These are phyloP conservation scores for Zostera marina DNA, from an alignment of 116 monocot species.

Conservation along the genomic window DNA sequence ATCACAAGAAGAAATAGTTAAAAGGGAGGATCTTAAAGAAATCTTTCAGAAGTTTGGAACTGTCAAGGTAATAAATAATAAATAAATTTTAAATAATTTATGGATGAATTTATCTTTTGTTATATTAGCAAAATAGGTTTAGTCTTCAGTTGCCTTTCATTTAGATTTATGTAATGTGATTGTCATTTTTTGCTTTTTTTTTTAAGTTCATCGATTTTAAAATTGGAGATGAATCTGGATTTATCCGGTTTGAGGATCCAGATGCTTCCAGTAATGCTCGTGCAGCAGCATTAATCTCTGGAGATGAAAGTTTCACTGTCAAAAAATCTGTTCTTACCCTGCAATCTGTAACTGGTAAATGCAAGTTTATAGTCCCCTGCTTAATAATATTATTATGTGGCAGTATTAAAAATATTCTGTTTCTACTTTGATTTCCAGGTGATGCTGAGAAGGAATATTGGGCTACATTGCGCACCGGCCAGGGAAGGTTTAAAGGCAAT, in stretches of 20 bases:
- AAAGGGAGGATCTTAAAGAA: conserved; percentile 61
- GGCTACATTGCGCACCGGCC: conserved; percentile 22
- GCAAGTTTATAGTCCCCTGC: neutral
- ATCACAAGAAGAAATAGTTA: conserved; percentile 14
- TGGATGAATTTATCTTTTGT: too few relatives aligned
- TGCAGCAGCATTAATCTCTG: conserved; percentile 45
- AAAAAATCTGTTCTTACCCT: conserved; percentile 45
- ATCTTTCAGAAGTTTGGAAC: conserved; percentile 59
- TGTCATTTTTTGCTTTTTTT: neutral
- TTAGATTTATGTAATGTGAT: too few relatives aligned
- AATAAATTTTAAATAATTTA: too few relatives aligned
- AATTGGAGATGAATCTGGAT: conserved; percentile 72
- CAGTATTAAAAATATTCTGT: neutral
- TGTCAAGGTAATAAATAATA: conserved; percentile 51
- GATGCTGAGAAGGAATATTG: conserved; percentile 50
- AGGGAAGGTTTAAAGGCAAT: conserved; percentile 16
- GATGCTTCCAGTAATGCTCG: conserved; percentile 64
- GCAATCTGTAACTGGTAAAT: conserved; percentile 74
- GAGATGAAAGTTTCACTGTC: conserved; percentile 51
- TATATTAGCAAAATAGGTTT: too few relatives aligned
- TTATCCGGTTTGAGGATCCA: conserved; percentile 73
- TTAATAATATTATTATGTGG: neutral
- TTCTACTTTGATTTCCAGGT: conserved; percentile 17
- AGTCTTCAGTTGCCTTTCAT: too few relatives aligned
- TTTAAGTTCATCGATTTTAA: conserved; percentile 63